Evolutionary conservation across 495 filamentous ascomycete genomes (phyloP).

Genomic region (Tuber aestivum): DNA sequence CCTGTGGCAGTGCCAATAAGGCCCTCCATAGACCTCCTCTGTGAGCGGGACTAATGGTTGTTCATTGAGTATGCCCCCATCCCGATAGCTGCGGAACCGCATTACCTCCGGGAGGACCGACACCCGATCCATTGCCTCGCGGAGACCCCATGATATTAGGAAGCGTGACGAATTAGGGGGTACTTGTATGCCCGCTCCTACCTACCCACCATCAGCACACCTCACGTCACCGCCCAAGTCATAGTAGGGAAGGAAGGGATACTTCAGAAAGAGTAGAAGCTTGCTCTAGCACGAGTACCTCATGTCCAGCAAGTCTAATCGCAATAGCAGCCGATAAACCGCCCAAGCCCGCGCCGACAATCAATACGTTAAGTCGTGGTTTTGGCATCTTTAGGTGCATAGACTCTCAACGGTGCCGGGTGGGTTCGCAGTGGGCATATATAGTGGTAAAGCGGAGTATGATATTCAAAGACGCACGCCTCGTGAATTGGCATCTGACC

Average conservation of each 20-base stretch:
- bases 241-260: slow-evolving; percentile 17
- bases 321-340: slow-evolving; percentile 52
- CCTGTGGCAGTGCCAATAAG: slow-evolving; percentile 48
- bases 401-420: background rate
- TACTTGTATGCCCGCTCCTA: slow-evolving; percentile 49
- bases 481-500: background rate
- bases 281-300: slow-evolving; percentile 51
- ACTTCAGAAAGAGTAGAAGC: slow-evolving; percentile 48
- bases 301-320: slow-evolving; percentile 46
- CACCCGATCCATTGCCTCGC: slow-evolving; percentile 17
- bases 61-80: slow-evolving; percentile 42
- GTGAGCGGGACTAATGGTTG: slow-evolving; percentile 43
- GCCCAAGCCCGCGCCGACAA: slow-evolving; percentile 52
- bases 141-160: slow-evolving; percentile 41
- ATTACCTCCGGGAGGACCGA: slow-evolving; percentile 33
- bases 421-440: background rate
- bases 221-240: background rate
- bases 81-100: slow-evolving; percentile 34
- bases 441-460: background rate
- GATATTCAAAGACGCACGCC: background rate
- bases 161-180: slow-evolving; percentile 47
- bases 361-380: slow-evolving; percentile 45
- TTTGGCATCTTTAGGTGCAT: slow-evolving; percentile 12
- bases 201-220: slow-evolving; percentile 23
- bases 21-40: slow-evolving; percentile 47